Percentiles rank a stretch among this genome's conserved stretches.
Evolutionary conservation across 768 basidiomycete species (phyloP).

Genomic region (Mycena vitilis): DNA sequence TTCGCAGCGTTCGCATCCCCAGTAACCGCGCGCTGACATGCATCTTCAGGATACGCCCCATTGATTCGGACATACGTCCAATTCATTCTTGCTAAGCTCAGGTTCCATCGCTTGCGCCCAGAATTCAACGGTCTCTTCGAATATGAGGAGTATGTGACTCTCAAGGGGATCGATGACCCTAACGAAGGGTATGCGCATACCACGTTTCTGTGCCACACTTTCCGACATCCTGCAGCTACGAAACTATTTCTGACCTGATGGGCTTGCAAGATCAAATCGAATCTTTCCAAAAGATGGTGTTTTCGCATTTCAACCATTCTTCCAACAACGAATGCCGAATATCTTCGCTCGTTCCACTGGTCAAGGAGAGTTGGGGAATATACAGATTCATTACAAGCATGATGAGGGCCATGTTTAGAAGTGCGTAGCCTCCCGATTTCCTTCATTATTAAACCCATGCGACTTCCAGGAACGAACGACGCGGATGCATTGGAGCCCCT

Average conservation of each 20-base stretch:
- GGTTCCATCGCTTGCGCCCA: conserved; percentile 94
- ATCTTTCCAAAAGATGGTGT: conserved; percentile 97
- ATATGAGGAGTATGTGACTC: conserved; percentile 97
- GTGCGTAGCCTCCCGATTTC: conserved; percentile 58
- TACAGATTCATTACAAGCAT: conserved; percentile 99
- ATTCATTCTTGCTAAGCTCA: conserved; percentile 93
- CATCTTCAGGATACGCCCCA: conserved; percentile 81
- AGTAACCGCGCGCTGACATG: conserved; percentile 14
- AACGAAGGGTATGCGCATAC: conserved; percentile 87
- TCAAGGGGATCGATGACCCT: conserved; percentile 98
- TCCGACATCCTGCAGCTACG: conserved; percentile 71
- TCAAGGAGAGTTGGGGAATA: conserved; percentile 99
- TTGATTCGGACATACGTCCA: conserved; percentile 97
- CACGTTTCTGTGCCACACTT: conserved; percentile 21
- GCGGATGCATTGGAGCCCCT: conserved; percentile 91
- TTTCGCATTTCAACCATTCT: conserved; percentile 92
- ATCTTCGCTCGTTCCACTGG: conserved; percentile 93
- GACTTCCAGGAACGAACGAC: conserved; percentile 83
- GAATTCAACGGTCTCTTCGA: conserved; percentile 99
- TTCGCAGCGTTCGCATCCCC: conserved; percentile 43
- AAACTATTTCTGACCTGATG: conserved; percentile 98
- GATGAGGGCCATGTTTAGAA: conserved; percentile 95
- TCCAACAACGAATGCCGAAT: conserved; percentile 98
- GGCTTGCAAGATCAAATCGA: conserved; percentile 98
- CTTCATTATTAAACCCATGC: conserved; percentile 15